Evolutionary conservation across 306 rosid species (phyloP).

Genomic region (Vigna reflexopilosa): DNA sequence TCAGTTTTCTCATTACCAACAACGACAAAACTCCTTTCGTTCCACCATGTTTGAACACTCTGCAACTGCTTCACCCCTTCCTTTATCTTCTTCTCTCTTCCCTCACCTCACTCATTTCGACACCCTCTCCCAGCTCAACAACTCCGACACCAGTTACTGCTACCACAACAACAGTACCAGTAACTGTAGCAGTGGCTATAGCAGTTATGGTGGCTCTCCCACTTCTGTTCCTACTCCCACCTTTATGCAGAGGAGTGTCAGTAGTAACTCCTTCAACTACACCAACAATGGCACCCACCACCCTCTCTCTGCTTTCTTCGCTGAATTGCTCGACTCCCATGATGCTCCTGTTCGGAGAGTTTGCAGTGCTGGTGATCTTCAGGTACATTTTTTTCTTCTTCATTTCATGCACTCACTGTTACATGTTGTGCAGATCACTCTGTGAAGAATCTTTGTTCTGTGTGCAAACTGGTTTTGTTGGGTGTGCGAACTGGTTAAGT

Average conservation of each 20-base stretch:
- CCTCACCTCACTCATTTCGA: constrained; percentile 38
- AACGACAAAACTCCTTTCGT: not conserved
- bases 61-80: constrained; percentile 24
- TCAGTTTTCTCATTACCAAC: not conserved
- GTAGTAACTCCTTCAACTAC: constrained; percentile 61
- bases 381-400: constrained; percentile 42
- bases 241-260: constrained; percentile 61
- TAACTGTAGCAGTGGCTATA: constrained; percentile 60
- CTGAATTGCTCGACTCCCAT: constrained; percentile 48
- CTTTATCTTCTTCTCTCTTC: constrained; percentile 19
- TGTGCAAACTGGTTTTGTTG: no score
- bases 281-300: constrained; percentile 52
- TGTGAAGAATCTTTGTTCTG: no score
- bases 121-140: constrained; percentile 44
- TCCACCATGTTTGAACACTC: constrained; percentile 61
- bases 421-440: no score
- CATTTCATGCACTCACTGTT: no score
- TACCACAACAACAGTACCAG: not conserved
- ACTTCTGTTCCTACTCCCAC: constrained; percentile 42
- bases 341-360: constrained; percentile 64
- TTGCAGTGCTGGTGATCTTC: constrained; percentile 74
- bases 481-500: no score
- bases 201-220: constrained; percentile 69
- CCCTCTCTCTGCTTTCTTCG: constrained; percentile 47
- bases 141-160: constrained; percentile 48